Base-by-base conservation (phyloP, 1,284 basidiomycete genomes). In the Schizophyllum commune region DNA sequence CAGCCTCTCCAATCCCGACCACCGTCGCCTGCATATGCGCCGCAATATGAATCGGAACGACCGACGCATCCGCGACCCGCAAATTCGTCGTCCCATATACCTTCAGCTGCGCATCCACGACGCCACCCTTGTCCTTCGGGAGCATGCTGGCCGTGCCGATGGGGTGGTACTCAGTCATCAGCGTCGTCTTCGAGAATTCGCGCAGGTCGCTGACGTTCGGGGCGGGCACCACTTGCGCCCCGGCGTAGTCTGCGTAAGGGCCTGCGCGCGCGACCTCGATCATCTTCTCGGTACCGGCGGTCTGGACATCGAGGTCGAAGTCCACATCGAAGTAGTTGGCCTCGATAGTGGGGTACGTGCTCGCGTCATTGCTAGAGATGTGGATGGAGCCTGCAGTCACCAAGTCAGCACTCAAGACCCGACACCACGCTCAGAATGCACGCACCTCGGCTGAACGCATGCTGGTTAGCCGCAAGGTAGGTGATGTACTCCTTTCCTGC, bases 321-420 rank as follows among this genome's bases (percentile, higher is more conserved):
- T 77, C 77, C 33, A 79, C 72, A 62, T 70, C 70, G 69, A 81
- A 83, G 67, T 77, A 83, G 68, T 82, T 82, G 33, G 81, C 80
- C n/a, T 70, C 75, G 57, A 80, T 71, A 15, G 70, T 63, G 2
- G 81, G 81, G 62, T 78, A 74, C 0, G 69, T 69, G 70, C 80
- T 80, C 0, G 80, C 78, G 63, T 81, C 67, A 17, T 67, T 71
- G 72, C 68, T 9, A 78, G 77, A n/a, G 79, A 69, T 15, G 77
- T 78, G 5, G 74, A 75, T 52, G 76, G 70, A 47, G 79, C 74
- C n/a, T 79, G 67, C 7, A 27, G 27, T 3, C 27, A 5, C 27
- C 27, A 70, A 78, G 63, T 81, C 68, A 17, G 68, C 71, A 72
- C 68, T 6, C 78, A 77, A 19, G 79, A 69, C 13, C 78, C 78